Percentiles rank a stretch among this genome's conserved stretches.
Conservation (phyloP, 75 land plant genomes). For the Picea glauca region DNA sequence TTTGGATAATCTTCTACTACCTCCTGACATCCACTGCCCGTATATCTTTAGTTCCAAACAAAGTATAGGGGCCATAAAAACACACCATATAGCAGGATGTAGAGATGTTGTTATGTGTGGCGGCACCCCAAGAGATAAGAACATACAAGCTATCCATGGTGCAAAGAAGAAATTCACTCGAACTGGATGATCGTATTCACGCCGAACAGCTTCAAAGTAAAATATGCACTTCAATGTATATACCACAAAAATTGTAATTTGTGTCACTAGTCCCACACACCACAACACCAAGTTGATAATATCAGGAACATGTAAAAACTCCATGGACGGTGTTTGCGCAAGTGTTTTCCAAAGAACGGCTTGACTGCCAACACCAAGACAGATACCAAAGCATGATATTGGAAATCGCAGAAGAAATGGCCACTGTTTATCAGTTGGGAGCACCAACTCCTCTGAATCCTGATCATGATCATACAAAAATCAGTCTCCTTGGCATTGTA, state of each 20-base stretch:
- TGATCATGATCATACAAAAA: constrained; percentile 18
- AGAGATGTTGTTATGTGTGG: constrained; percentile 31
- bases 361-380: constrained; percentile 81
- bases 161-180: constrained; percentile 92
- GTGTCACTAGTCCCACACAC: constrained; percentile 44
- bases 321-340: constrained; percentile 39
- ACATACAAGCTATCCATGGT: constrained; percentile 73
- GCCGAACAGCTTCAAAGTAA: constrained; percentile 85
- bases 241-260: constrained; percentile 21
- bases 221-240: constrained; percentile 58
- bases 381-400: constrained; percentile 68
- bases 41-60: constrained; percentile 62
- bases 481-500: neutral
- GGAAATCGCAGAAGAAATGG: constrained; percentile 89
- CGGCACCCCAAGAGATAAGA: constrained; percentile 60
- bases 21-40: constrained; percentile 73
- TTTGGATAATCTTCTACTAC: constrained; percentile 34
- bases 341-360: constrained; percentile 75
- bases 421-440: constrained; percentile 68
- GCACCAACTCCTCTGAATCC: constrained; percentile 64
- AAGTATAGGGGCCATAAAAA: constrained; percentile 66
- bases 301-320: constrained; percentile 53
- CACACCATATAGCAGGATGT: constrained; percentile 57
- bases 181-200: constrained; percentile 80
- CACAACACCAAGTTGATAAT: constrained; percentile 50